phyloP scores from a whole-genome alignment of 2,329 filamentous ascomycete species.

The Paecilomyces dactylethromorphus region DNA sequence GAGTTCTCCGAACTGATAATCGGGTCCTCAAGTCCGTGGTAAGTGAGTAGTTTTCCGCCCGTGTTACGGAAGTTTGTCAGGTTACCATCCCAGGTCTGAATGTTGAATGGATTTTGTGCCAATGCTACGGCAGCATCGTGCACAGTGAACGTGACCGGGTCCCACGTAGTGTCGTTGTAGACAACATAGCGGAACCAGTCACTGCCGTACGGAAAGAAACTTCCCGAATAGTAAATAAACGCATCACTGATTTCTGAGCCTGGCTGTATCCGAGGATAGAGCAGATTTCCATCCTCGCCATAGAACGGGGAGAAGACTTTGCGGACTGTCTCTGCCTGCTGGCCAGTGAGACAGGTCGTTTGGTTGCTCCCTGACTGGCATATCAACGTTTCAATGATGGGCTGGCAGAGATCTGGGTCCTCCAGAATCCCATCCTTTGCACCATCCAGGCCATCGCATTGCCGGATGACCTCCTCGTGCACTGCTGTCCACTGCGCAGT shows the following conservation, averaged over 20 bases:
- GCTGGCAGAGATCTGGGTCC: constrained; percentile 28
- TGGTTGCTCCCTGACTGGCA: constrained; percentile 17
- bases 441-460: constrained; percentile 27
- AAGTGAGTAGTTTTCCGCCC: constrained; percentile 39
- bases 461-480: constrained; percentile 28
- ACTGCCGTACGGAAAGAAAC: constrained; percentile 28
- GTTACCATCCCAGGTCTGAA: constrained; percentile 35
- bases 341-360: constrained; percentile 21
- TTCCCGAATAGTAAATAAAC: constrained; percentile 28
- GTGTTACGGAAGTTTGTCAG: constrained; percentile 26
- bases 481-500: constrained; percentile 23
- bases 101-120: constrained; percentile 41
- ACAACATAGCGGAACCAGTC: constrained; percentile 43
- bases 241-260: constrained; percentile 21
- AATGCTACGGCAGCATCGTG: constrained; percentile 30
- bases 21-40: constrained; percentile 38
- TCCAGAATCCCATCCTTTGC: constrained; percentile 31
- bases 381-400: constrained; percentile 23
- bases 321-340: constrained; percentile 22
- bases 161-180: constrained; percentile 28
- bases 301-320: constrained; percentile 26
- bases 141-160: constrained; percentile 29
- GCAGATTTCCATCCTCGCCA: constrained; percentile 20
- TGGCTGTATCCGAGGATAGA: constrained; percentile 31
- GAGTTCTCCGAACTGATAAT: constrained; percentile 48